A percentile compares a stretch with the other conserved stretches of the same genome.
These are phyloP conservation scores for Macroventuria anomochaeta DNA, from an alignment of 2,329 filamentous ascomycete genomes.

Conservation along the genomic window DNA sequence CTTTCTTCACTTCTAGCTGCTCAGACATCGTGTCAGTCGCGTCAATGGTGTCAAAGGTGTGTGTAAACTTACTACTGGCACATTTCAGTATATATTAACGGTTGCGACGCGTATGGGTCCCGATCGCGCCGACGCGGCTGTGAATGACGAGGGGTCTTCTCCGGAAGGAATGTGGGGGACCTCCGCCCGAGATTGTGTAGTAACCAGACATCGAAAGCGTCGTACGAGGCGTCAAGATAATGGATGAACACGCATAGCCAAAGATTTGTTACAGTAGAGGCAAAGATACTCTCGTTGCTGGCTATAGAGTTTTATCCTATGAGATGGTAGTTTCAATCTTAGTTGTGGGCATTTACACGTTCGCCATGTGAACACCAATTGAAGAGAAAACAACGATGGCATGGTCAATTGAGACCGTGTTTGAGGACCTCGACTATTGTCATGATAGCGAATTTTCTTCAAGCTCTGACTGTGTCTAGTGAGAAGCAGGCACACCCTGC, in stretches of 20 bases:
- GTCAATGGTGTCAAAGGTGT: not conserved
- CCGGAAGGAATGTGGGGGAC: conserved; percentile 30
- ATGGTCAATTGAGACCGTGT: too few relatives aligned
- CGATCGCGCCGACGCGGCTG: conserved; percentile 9
- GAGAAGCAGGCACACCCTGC: conserved; percentile 39
- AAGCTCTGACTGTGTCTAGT: conserved; percentile 15
- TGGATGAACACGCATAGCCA: too few relatives aligned
- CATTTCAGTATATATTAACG: conserved; percentile 26
- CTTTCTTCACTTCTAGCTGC: conserved; percentile 40
- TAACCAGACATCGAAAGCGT: not conserved
- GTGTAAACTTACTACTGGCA: not conserved
- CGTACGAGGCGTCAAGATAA: not conserved
- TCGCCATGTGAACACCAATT: too few relatives aligned
- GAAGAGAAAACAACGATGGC: too few relatives aligned
- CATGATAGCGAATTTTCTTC: not conserved
- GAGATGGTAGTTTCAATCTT: too few relatives aligned
- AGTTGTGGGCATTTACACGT: too few relatives aligned
- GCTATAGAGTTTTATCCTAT: too few relatives aligned
- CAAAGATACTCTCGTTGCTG: too few relatives aligned
- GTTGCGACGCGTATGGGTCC: conserved; percentile 17
- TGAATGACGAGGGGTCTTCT: conserved; percentile 13
- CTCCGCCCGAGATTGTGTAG: not conserved
- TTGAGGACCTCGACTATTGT: too few relatives aligned
- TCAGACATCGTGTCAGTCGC: conserved; percentile 28
- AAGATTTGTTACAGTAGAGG: too few relatives aligned